phyloP scores from a whole-genome alignment of 306 rosid genomes.

The Dalbergia cochinchinensis region DNA sequence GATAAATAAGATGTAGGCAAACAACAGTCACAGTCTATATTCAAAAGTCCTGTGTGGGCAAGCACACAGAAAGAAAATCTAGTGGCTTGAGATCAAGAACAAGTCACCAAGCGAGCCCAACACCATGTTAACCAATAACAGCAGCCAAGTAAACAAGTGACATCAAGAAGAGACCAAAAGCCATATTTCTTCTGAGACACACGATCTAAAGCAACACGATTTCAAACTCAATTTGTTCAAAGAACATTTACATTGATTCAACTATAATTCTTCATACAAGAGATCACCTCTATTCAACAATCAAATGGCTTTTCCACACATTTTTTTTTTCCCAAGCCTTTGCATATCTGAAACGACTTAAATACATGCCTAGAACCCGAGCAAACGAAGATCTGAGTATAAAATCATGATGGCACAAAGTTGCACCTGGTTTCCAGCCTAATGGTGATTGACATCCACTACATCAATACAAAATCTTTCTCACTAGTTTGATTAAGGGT shows the following conservation, averaged over 20 bases:
- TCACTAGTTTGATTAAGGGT: neutral
- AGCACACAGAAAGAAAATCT: conserved; percentile 18
- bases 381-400: neutral
- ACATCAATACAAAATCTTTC: conserved; percentile 17
- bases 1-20: conserved; percentile 17
- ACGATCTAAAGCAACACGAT: conserved; percentile 18
- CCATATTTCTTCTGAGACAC: neutral
- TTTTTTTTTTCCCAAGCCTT: neutral
- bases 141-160: neutral
- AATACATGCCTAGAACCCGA: neutral
- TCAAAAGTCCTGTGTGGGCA: too few species aligned
- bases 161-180: conserved; percentile 1
- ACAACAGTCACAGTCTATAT: neutral
- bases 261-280: conserved; percentile 12
- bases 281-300: conserved; percentile 17
- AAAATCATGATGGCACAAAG: neutral
- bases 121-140: neutral
- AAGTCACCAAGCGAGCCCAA: conserved; percentile 29
- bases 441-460: neutral
- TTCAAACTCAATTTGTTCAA: neutral
- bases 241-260: neutral
- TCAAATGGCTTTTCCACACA: neutral
- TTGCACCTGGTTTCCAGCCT: neutral
- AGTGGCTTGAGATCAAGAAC: conserved; percentile 25
- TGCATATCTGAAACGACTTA: conserved; percentile 1